Evolutionary conservation across 495 filamentous ascomycete species (phyloP).

Genomic region (Glarea lozoyensis): DNA sequence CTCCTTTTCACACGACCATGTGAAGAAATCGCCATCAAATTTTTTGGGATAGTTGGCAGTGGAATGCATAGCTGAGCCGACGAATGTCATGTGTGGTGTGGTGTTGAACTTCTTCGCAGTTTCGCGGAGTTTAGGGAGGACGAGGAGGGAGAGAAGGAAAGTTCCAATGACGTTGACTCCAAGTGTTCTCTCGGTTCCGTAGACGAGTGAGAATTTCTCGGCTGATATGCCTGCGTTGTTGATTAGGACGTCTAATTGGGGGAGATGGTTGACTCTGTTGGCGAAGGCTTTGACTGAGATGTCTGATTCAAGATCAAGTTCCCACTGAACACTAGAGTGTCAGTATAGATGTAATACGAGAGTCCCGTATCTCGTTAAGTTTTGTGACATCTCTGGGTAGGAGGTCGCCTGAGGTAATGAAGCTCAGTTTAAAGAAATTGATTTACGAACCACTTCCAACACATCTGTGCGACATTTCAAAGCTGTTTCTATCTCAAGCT

Average conservation of each 20-base stretch:
- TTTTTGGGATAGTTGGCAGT: conserved; percentile 4
- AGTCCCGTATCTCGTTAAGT: too few relatives aligned
- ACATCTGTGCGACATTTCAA: conserved; percentile 22
- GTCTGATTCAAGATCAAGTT: conserved; percentile 37
- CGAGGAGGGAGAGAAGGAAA: conserved; percentile 10
- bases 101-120: not conserved
- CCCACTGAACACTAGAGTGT: too few relatives aligned
- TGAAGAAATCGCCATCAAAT: conserved; percentile 11
- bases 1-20: conserved; percentile 8
- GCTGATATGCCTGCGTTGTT: conserved; percentile 11
- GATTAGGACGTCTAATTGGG: conserved; percentile 10
- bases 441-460: conserved; percentile 41
- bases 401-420: too few relatives aligned
- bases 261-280: conserved; percentile 2
- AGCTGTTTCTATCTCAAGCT: conserved; percentile 23
- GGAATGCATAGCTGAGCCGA: conserved; percentile 4
- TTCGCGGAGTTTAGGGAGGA: conserved; percentile 14
- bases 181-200: conserved; percentile 7
- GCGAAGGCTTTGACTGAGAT: conserved; percentile 15
- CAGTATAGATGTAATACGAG: too few relatives aligned
- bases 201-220: conserved; percentile 1
- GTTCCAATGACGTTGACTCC: conserved; percentile 15
- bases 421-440: too few relatives aligned
- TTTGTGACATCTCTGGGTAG: too few relatives aligned
- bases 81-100: conserved; percentile 5